Base-by-base conservation (phyloP, 768 basidiomycete genomes). In the Mycena kentingensis region DNA sequence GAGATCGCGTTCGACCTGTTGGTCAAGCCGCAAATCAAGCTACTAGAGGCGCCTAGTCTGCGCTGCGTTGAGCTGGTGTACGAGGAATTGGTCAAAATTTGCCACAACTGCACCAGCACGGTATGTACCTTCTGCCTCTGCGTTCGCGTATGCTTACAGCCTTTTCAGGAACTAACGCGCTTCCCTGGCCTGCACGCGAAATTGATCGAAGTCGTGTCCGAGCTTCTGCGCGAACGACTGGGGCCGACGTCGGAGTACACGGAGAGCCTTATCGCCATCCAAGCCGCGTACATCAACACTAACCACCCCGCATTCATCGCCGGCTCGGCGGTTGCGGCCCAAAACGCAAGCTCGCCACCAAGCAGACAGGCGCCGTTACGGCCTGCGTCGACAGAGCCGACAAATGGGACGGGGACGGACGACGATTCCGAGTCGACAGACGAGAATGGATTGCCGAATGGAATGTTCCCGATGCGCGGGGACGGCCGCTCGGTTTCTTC, bases 271-370 rank as follows among this genome's bases (percentile, higher is more conserved):
- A 98, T 99, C 62, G 84, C 88, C 62, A 99, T 99, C 43, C 97
- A 99, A 70, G 93, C 93, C 1, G 95, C 97, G 11, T 99, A 99
- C 67, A 98, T 99, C 78, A 99, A 99, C 69, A 98, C 95, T 51
- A 98, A 98, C 68, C 97, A 99, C 67, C 97, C 97, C 5, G 82
- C 90, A 27, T 98, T 98, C 70, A 86, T 95, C 51, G 77, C 87
- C 18, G 88, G 90, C 10, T 89, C 90, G 29, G 82, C 88, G 36
- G 66, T 76, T 10, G 81, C 83, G 52, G 77, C 83, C 46, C 78
- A 82, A 59, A 76, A 82, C 46, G 67, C 73, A 25, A 58, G 63
- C 28, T 63, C 68, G 11, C 76, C 69, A 22, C 75, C 79, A 38
- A 77, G 70, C 61, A 74, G 75, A 21, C 69, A 68, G 43, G 66